These are phyloP conservation scores for Macrophomina tecta DNA, from an alignment of 2,329 filamentous ascomycete species.

Conservation along the genomic window DNA sequence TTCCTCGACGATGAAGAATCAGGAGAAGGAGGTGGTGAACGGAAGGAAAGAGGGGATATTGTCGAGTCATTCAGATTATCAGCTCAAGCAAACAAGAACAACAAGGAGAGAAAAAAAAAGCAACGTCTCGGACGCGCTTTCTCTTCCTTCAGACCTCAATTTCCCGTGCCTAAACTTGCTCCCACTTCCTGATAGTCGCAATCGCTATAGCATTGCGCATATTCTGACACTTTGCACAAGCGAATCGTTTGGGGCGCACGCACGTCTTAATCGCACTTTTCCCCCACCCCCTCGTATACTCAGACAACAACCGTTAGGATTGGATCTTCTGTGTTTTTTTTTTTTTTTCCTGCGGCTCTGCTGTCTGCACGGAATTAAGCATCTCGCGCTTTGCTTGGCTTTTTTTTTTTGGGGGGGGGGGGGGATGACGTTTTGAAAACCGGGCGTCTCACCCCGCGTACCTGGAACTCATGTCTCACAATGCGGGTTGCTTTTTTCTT, in stretches of 20 bases:
- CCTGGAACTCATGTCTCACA: not conserved
- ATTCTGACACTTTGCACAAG: not conserved
- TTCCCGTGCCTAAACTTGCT: not conserved
- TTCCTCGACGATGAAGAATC: not conserved
- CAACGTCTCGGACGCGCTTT: conserved; percentile 4
- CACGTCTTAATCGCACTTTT: not conserved
- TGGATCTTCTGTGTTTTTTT: not conserved
- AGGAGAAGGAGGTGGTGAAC: not conserved
- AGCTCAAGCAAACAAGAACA: not conserved
- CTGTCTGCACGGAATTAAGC: not conserved
- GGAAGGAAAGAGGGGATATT: not conserved
- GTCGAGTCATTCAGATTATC: not conserved
- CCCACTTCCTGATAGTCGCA: not conserved
- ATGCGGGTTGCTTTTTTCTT: too few species aligned
- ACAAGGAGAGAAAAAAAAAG: not conserved
- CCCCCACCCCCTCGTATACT: not conserved
- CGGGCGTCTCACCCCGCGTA: not conserved
- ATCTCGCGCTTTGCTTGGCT: not conserved
- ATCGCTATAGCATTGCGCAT: not conserved
- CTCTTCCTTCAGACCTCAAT: not conserved
- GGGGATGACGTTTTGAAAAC: not conserved
- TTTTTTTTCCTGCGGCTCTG: not conserved
- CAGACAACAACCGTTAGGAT: too few species aligned
- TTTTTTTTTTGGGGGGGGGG: too few species aligned
- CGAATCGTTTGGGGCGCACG: not conserved